Evolutionary conservation across 805 yeast genomes (phyloP), one percentile per base, ranked within the genome.

Genomic region (Myxozyma nipponensis): DNA sequence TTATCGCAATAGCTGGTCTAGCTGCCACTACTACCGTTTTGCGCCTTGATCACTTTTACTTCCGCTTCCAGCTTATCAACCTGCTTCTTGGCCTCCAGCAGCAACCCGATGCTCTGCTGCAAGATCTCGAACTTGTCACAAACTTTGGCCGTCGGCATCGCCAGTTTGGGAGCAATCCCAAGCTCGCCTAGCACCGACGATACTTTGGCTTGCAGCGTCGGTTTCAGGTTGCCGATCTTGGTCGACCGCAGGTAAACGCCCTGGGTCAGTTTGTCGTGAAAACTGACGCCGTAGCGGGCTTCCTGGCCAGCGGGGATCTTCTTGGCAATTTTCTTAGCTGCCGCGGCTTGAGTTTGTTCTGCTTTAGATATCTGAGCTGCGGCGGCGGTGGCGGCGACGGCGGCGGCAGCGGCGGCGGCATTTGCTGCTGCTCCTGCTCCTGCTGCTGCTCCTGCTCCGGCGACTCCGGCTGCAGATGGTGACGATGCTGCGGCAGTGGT

Each of bases 61-160:
- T 91, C 98, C 2, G 95, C 82, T 56, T 86, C 90, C 13, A 90
- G 71, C 68, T 88, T 89, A 66, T 93, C 98, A 19, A 81, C 79
- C 49, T 87, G 95, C 65, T 81, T 84, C 69, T 91, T 91, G 15
- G 90, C 73, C 48, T 93, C 98, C 48, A 90, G 72, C 56, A 91
- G 71, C 1, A 83, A 77, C 10, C 81, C 81, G 26, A 87, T 85
- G 0, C 82, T 72, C 56, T 82, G 81, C 43, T 85, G 74, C 46
- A 93, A 68, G 49, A 79, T 80, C 60, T 91, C 97, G 63, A 84
- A 89, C 62, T 79, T 81, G 4, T 82, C 75, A 68, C 87, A 78
- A 1, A 90, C 88, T 46, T 75, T 80, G 32, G 83, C 79, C 0
- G 98, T 86, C 3, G 95, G 91, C 83, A 93, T 83, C 0, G 98